Evolutionary conservation across 768 basidiomycete genomes (phyloP).

Genomic region (Trichaptum fuscoviolaceum): DNA sequence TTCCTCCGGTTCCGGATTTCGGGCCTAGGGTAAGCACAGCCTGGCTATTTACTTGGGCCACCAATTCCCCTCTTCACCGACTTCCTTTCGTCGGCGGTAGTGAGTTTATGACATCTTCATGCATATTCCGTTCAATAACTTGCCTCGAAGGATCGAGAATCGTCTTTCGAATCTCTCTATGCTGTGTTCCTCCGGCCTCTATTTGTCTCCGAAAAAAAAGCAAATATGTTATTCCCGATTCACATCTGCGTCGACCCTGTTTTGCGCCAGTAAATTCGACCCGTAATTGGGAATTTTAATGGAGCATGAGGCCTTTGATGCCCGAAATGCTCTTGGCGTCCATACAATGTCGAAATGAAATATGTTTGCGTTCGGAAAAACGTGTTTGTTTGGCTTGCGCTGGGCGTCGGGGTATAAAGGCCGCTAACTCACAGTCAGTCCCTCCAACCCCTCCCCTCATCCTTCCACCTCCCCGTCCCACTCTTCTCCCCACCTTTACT

Average conservation of each 20-base stretch:
- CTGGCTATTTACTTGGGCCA: background rate
- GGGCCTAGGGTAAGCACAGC: background rate
- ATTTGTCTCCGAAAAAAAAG: background rate
- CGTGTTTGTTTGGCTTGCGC: background rate
- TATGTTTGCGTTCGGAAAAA: constrained; percentile 1
- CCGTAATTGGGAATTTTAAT: background rate
- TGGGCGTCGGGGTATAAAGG: background rate
- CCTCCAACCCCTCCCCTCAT: background rate
- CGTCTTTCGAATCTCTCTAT: background rate
- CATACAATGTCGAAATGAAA: constrained; percentile 1
- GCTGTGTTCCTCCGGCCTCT: background rate
- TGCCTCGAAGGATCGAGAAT: background rate
- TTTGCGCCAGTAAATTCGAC: background rate
- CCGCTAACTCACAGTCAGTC: background rate
- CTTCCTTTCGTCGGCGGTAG: background rate
- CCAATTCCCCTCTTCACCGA: background rate
- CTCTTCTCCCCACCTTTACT: background rate
- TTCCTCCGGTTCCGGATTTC: background rate
- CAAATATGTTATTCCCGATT: background rate
- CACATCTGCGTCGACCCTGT: too few relatives aligned
- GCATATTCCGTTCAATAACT: background rate
- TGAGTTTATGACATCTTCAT: background rate
- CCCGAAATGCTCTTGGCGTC: background rate
- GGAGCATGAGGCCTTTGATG: background rate
- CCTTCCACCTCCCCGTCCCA: background rate